These are phyloP conservation scores for Cyclotella kingstonii DNA, from an alignment of 108 stramenopile genomes.

Conservation along the genomic window DNA sequence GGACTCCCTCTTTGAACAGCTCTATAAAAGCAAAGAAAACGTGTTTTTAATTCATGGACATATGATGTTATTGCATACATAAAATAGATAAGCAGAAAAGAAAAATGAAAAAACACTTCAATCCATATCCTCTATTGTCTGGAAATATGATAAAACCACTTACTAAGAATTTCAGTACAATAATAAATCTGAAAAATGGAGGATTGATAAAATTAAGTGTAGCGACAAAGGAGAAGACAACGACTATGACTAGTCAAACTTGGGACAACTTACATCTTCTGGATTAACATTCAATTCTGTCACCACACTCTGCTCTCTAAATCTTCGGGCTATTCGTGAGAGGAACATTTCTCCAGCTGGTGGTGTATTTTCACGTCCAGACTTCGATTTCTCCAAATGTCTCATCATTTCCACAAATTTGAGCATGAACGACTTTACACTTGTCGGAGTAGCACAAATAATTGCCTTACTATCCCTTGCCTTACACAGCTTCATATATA, in stretches of 20 bases:
- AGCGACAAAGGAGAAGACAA: not conserved
- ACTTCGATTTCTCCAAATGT: slow-evolving; percentile 84
- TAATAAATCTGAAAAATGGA: slow-evolving; percentile 52
- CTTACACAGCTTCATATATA: slow-evolving; percentile 93
- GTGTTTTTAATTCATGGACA: no score
- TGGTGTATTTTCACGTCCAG: slow-evolving; percentile 38
- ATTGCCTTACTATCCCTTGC: slow-evolving; percentile 93
- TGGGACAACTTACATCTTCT: slow-evolving; percentile 46
- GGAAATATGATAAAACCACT: not conserved
- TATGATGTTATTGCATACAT: no score
- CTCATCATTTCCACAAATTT: slow-evolving; percentile 98
- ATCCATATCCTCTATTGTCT: not conserved
- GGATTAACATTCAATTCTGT: slow-evolving; percentile 75
- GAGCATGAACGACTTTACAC: slow-evolving; percentile 96
- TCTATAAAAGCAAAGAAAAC: no score
- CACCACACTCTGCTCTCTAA: slow-evolving; percentile 76
- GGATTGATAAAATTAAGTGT: not conserved
- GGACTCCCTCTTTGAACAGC: slow-evolving; percentile 83
- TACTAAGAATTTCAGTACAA: slow-evolving; percentile 80
- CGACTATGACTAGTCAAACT: not conserved
- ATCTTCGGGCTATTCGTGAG: slow-evolving; percentile 82
- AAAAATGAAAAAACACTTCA: no score
- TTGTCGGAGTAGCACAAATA: slow-evolving; percentile 94
- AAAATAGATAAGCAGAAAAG: no score
- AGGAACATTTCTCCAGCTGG: slow-evolving; percentile 57